Conservation (phyloP, 148 eudicot genomes). For the Cornus controversa region DNA sequence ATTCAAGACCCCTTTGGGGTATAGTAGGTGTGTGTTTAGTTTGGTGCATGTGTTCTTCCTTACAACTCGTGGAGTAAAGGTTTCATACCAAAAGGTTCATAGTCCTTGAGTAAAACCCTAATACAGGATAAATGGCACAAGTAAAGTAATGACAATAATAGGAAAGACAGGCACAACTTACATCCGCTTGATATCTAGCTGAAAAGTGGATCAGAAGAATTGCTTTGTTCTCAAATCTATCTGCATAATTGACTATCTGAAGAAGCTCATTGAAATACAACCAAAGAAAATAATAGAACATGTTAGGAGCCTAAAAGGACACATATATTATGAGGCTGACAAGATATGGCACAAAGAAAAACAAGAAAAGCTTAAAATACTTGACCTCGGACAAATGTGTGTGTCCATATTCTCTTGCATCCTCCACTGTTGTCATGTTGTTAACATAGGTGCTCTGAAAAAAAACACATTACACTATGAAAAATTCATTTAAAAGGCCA, state of each 20-base stretch:
- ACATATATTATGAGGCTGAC: not conserved
- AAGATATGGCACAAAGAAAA: not conserved
- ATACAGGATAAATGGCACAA: not conserved
- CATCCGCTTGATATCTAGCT: constrained; percentile 74
- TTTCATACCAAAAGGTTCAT: no score
- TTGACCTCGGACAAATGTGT: constrained; percentile 84
- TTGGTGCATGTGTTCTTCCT: no score
- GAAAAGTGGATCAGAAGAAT: constrained; percentile 96
- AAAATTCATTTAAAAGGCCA: not conserved
- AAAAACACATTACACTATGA: constrained; percentile 10
- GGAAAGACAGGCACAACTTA: constrained; percentile 35
- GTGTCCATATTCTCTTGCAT: constrained; percentile 91
- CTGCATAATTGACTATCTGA: constrained; percentile 66
- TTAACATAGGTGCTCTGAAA: constrained; percentile 78
- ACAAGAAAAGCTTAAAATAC: not conserved
- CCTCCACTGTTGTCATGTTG: constrained; percentile 53
- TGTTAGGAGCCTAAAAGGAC: not conserved
- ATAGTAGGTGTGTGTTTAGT: no score
- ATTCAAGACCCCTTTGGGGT: no score
- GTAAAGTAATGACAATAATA: not conserved
- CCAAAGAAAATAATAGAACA: not conserved
- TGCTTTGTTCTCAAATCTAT: constrained; percentile 77
- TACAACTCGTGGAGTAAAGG: no score
- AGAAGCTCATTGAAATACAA: constrained; percentile 2
- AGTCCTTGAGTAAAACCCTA: no score